These are phyloP conservation scores for Chlorencoelia australis DNA, from an alignment of 2,329 filamentous ascomycete species.

Conservation along the genomic window DNA sequence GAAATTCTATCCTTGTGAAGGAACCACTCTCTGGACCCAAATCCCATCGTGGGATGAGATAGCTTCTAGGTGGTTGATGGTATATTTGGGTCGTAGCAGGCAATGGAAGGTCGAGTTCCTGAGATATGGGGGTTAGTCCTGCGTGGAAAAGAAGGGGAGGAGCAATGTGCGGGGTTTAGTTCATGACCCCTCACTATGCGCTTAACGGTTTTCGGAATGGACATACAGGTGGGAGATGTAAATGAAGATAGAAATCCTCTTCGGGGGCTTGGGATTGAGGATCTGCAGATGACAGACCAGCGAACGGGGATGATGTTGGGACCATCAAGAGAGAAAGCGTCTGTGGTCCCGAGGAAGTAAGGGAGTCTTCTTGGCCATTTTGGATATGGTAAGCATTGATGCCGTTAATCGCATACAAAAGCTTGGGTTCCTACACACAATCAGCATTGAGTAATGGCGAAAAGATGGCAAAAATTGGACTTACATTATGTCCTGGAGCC, in stretches of 20 bases:
- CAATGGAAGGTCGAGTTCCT: slow-evolving; percentile 86
- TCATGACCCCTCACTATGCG: no score
- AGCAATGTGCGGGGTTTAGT: no score
- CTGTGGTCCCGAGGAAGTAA: slow-evolving; percentile 80
- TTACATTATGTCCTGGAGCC: slow-evolving; percentile 25
- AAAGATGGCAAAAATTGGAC: not conserved
- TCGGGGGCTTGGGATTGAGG: slow-evolving; percentile 48
- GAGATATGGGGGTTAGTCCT: no score
- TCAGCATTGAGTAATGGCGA: slow-evolving; percentile 8
- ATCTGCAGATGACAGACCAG: slow-evolving; percentile 41
- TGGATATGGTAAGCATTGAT: slow-evolving; percentile 87
- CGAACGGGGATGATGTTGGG: slow-evolving; percentile 69
- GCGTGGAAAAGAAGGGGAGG: no score
- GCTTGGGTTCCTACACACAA: slow-evolving; percentile 42
- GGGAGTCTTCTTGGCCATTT: slow-evolving; percentile 71
- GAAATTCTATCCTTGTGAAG: slow-evolving; percentile 91
- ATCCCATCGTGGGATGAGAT: slow-evolving; percentile 93
- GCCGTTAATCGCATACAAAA: slow-evolving; percentile 65
- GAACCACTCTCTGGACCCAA: slow-evolving; percentile 78
- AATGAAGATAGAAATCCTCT: slow-evolving; percentile 94
- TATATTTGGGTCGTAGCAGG: slow-evolving; percentile 97
- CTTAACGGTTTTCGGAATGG: no score
- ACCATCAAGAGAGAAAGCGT: slow-evolving; percentile 94
- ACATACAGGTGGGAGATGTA: slow-evolving; percentile 86
- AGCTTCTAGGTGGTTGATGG: slow-evolving; percentile 85